phyloP scores from a whole-genome alignment of 768 basidiomycete genomes.

The Pseudohyphozyma bogoriensis region DNA sequence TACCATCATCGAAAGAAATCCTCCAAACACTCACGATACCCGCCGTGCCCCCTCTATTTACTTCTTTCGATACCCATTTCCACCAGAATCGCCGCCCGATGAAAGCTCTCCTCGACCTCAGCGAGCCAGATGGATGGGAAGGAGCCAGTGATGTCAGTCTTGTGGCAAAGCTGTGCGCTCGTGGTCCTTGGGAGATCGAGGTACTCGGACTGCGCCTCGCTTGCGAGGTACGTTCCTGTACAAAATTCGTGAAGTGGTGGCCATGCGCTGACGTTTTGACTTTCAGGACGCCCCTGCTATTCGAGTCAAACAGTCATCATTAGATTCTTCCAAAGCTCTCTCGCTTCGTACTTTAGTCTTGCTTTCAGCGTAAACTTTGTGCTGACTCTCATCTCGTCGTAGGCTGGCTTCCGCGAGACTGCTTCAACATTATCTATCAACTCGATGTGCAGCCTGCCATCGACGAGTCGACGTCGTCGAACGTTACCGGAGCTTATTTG shows the following conservation, averaged over 20 bases:
- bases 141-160: conserved; percentile 51
- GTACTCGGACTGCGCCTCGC: conserved; percentile 47
- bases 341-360: too few relatives aligned
- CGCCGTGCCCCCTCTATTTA: conserved; percentile 53
- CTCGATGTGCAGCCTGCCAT: conserved; percentile 38
- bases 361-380: too few relatives aligned
- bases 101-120: conserved; percentile 49
- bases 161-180: conserved; percentile 46
- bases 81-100: conserved; percentile 42
- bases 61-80: conserved; percentile 44
- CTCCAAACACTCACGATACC: conserved; percentile 59
- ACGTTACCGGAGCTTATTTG: conserved; percentile 3
- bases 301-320: conserved; percentile 44
- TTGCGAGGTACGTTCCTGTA: conserved; percentile 43
- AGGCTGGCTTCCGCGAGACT: conserved; percentile 43
- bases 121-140: conserved; percentile 49
- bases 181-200: conserved; percentile 50
- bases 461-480: not conserved
- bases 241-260: not conserved
- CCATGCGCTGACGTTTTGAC: conserved; percentile 39
- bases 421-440: conserved; percentile 51
- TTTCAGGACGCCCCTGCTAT: conserved; percentile 41
- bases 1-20: conserved; percentile 48
- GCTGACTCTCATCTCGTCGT: not conserved
- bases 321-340: too few relatives aligned